phyloP scores from a whole-genome alignment of 2,329 filamentous ascomycete species.

The Fusarium pilosicola region DNA sequence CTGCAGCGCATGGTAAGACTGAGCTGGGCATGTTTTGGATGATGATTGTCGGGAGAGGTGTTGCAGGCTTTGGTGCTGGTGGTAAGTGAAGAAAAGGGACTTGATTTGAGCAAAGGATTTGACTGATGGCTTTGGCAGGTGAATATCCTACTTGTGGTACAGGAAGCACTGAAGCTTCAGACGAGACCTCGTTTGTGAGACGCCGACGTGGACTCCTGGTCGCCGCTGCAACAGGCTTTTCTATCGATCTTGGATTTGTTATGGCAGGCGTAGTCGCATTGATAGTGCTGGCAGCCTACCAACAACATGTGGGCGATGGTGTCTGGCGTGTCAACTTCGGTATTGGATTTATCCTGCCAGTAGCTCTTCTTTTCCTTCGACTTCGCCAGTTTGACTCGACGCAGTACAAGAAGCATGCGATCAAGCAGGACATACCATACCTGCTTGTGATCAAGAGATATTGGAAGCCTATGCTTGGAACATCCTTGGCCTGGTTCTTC shows the following conservation, averaged over 20 bases:
- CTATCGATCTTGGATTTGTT: background rate
- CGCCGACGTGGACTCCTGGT: background rate
- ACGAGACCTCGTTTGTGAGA: background rate
- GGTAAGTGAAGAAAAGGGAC: background rate
- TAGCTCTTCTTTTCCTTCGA: background rate
- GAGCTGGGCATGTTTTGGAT: background rate
- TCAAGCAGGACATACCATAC: background rate
- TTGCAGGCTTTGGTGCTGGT: background rate
- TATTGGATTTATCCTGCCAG: background rate
- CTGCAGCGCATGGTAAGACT: background rate
- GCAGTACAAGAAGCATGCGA: background rate
- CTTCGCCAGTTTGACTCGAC: background rate
- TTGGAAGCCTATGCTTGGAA: background rate
- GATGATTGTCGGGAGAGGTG: background rate
- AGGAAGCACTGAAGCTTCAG: background rate
- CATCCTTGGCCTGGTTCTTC: background rate
- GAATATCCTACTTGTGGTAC: background rate
- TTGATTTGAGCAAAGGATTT: rapidly evolving
- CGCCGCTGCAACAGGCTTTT: background rate
- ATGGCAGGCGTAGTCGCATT: background rate
- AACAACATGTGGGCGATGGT: background rate
- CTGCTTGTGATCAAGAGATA: background rate
- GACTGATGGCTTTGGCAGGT: background rate
- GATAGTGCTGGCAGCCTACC: background rate
- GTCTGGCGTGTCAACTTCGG: background rate